Percentiles rank a stretch among this genome's conserved stretches.
These are phyloP conservation scores for Crassisporium funariophilum DNA, from an alignment of 768 basidiomycete species.

Conservation along the genomic window DNA sequence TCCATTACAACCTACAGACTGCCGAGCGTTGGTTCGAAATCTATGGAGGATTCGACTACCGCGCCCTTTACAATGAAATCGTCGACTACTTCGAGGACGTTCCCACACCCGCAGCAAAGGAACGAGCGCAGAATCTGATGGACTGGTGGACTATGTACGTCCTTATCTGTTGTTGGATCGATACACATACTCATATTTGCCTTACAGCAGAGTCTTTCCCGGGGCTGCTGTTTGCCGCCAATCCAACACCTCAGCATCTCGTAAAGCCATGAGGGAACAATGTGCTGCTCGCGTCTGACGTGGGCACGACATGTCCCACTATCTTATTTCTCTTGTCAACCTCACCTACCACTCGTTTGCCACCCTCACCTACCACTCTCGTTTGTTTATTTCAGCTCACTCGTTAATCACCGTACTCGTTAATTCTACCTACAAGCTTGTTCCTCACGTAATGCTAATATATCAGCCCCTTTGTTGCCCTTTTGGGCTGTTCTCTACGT, in stretches of 20 bases:
- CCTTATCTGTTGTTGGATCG: conserved; percentile 1
- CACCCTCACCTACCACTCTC: too few relatives aligned
- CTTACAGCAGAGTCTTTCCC: conserved; percentile 13
- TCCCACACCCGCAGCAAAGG: conserved; percentile 6
- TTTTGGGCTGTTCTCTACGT: too few relatives aligned
- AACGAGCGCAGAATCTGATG: conserved; percentile 11
- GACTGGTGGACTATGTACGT: conserved; percentile 18
- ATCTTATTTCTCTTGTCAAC: too few relatives aligned
- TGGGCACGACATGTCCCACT: too few relatives aligned
- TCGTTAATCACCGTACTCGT: too few relatives aligned
- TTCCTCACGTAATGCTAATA: too few relatives aligned
- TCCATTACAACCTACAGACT: conserved; percentile 22
- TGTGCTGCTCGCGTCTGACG: conserved; percentile 1
- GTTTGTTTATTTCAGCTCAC: too few relatives aligned
- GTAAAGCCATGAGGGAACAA: conserved; percentile 7
- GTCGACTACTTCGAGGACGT: conserved; percentile 21
- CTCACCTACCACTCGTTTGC: too few relatives aligned
- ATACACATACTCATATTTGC: not conserved
- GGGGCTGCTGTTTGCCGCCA: conserved; percentile 2
- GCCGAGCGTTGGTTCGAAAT: conserved; percentile 11
- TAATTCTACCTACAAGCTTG: too few relatives aligned
- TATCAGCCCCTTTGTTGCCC: too few relatives aligned
- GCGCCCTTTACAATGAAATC: conserved; percentile 18
- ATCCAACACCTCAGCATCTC: conserved; percentile 10
- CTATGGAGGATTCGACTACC: conserved; percentile 23